Conservation (phyloP, 768 basidiomycete species). For the Glaciozyma antarctica region DNA sequence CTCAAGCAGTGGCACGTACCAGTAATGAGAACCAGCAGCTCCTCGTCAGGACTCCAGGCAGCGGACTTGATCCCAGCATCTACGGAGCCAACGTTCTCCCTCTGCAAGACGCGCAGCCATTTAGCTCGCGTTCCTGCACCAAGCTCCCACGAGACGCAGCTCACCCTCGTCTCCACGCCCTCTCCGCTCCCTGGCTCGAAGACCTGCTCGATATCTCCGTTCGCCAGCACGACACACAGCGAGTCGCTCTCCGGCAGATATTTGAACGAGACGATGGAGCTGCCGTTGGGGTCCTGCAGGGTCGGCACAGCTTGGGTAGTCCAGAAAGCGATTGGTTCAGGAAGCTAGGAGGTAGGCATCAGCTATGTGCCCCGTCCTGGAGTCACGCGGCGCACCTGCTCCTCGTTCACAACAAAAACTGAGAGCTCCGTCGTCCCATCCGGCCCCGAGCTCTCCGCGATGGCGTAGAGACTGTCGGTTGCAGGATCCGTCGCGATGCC, state of each 20-base stretch:
- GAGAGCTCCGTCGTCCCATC: neutral
- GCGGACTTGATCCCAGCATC: constrained; percentile 75
- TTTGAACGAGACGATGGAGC: constrained; percentile 51
- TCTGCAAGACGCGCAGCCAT: constrained; percentile 39
- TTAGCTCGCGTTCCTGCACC: neutral
- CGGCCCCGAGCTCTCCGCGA: neutral
- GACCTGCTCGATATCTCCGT: constrained; percentile 73
- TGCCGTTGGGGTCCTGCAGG: neutral
- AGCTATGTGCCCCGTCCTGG: neutral
- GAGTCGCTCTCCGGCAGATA: constrained; percentile 63
- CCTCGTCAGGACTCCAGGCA: constrained; percentile 85
- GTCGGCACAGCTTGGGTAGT: neutral
- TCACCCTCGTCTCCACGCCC: constrained; percentile 30
- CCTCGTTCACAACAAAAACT: neutral
- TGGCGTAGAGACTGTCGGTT: neutral
- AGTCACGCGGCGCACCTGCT: neutral
- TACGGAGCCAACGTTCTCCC: constrained; percentile 75
- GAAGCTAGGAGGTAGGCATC: neutral
- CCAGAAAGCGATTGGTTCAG: neutral
- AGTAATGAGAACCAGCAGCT: constrained; percentile 69
- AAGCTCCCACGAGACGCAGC: constrained; percentile 41
- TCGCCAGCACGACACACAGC: constrained; percentile 57
- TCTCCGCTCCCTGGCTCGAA: constrained; percentile 40
- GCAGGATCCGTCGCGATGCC: constrained; percentile 12
- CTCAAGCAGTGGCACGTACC: constrained; percentile 44